Percentiles rank a stretch among this genome's conserved stretches.
Conservation (phyloP, 306 rosid genomes). For the Prunus padus region DNA sequence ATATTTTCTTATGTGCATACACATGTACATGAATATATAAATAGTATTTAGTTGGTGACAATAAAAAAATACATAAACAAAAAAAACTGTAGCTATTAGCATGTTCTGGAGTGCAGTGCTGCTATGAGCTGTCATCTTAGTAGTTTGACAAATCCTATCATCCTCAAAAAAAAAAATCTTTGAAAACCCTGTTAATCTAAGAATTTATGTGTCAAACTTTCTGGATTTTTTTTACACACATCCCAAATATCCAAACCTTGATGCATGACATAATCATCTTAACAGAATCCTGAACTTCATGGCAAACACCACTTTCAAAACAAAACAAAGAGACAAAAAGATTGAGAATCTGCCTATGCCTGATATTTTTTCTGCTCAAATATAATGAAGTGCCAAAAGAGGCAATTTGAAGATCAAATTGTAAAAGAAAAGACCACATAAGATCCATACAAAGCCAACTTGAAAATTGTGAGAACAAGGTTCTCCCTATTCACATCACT, state of each 20-base stretch:
- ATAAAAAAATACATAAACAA: background rate
- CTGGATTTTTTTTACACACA: background rate
- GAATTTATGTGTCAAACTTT: background rate
- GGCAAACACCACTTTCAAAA: background rate
- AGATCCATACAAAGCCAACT: slow-evolving; percentile 17
- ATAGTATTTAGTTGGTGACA: background rate
- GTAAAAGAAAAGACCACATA: slow-evolving; percentile 5
- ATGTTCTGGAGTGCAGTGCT: background rate
- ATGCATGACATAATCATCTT: background rate
- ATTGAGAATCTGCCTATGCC: background rate
- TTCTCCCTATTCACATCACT: slow-evolving; percentile 8
- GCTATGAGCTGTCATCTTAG: background rate
- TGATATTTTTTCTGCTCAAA: background rate
- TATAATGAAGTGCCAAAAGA: background rate
- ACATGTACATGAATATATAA: background rate
- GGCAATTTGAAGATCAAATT: slow-evolving; percentile 1
- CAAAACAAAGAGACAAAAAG: background rate
- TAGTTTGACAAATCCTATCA: background rate
- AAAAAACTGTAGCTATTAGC: too few relatives aligned
- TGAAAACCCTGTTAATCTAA: background rate
- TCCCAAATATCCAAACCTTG: background rate
- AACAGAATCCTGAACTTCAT: slow-evolving; percentile 6
- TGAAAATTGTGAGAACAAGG: background rate
- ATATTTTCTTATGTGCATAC: background rate
- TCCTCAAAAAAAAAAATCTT: background rate